Base-by-base conservation (phyloP, 257 asterid species). In the Ilex asprella region DNA sequence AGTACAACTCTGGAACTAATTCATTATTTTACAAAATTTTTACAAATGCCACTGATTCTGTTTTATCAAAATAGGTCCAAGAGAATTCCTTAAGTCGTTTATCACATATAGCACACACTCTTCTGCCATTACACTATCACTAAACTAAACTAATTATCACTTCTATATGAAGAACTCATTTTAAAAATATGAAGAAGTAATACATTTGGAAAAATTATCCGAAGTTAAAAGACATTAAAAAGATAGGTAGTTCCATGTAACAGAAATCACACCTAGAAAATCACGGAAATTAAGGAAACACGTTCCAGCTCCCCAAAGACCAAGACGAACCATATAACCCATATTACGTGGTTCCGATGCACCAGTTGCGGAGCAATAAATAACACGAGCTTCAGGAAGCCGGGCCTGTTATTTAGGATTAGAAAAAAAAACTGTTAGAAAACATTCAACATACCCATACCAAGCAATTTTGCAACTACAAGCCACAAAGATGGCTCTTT, bases 241-340 rank as follows among this genome's bases (percentile, higher is more conserved):
- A 55, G 21, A 64, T 30, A 39, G 55, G 57, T 39, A 13, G 60
- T 56, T 59, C 62, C 44, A 49, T 56, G 64, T 70, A 67, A 60
- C 57, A 56, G 58, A 65, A 69, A 67, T 39, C 71, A 41, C 67
- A 93, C 99, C 99, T 89, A 93, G 78, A 70, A 93, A 93, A 29
- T 84, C 89, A 29, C 91, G 85, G 59, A 93, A 89, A 68, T 81
- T 76, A 31, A 62, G 73, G 79, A 93, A 93, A 78, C 96, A 84
- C 53, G 99, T 93, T 81, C 99, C 99, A 39, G 78, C 75, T 76
- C 99, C 99, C 99, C 99, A 93, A 74, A 93, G 97, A 61, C 99
- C 99, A 71, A 93, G 96, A 70, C 99, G 97, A 67, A 89, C 90
- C 99, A 93, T 93, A 67, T 93, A 93, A 53, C 96, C 99, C 95